These are phyloP conservation scores for Talaromyces sp. DNA, from an alignment of 2,329 filamentous ascomycete species.

Conservation along the genomic window DNA sequence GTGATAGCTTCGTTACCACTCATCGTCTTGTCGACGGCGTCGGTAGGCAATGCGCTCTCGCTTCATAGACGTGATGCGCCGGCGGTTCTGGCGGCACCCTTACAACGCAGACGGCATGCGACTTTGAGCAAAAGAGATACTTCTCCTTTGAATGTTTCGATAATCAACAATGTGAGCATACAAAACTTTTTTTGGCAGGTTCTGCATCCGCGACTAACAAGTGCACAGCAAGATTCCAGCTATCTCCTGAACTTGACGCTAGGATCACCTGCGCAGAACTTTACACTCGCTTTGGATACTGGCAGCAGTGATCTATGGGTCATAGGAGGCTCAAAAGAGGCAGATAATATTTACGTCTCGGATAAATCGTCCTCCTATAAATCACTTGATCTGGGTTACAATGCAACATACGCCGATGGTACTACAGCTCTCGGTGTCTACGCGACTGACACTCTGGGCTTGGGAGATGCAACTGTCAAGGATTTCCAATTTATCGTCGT, in stretches of 20 bases:
- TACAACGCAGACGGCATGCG: neutral
- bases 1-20: neutral
- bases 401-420: constrained; percentile 79
- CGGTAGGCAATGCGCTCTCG: constrained; percentile 4
- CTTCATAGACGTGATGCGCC: constrained; percentile 8
- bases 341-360: constrained; percentile 60
- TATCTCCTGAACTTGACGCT: constrained; percentile 63
- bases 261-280: constrained; percentile 58
- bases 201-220: neutral
- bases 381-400: constrained; percentile 69
- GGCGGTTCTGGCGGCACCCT: neutral
- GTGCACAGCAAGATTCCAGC: neutral
- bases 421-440: constrained; percentile 73
- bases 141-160: neutral
- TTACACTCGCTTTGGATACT: constrained; percentile 63
- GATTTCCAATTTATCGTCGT: constrained; percentile 15
- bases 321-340: constrained; percentile 66
- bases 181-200: no score
- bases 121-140: constrained; percentile 1
- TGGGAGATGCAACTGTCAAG: constrained; percentile 20
- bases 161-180: neutral
- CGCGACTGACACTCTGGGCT: constrained; percentile 61
- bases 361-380: constrained; percentile 50
- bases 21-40: constrained; percentile 1
- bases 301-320: constrained; percentile 68